Evolutionary conservation across 2,329 filamentous ascomycete genomes (phyloP), one percentile per base, ranked within the genome.

Genomic region (Sporothrix mexicana): DNA sequence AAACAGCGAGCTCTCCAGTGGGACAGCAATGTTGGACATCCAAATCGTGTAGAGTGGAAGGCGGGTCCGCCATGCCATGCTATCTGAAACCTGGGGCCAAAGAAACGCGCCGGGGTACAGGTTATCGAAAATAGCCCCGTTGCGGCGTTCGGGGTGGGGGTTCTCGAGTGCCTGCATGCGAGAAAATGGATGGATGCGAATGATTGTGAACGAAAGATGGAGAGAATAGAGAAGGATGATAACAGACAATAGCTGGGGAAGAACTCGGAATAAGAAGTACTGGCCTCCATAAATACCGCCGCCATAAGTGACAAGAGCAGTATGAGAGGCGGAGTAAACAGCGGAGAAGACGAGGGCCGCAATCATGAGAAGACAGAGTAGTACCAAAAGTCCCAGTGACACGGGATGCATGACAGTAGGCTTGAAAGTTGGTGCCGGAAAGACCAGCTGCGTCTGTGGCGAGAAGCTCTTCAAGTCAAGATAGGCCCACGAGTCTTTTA

Each of bases 251-350:
- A 97, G 83, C 72, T 94, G 93, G 1, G 95, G 95, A 1, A 98
- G 83, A 75, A 97, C 93, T 74, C 94, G 88, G 80, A 97, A 96
- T 64, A 97, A 81, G 80, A 98, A 97, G 81, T 97, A 97, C 76
- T 90, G 87, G 9, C 86, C 86, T 68, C 91, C 91, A 74, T 92
- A 92, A 73, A 94, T 91, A 43, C 82, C 85, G 62, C 86, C 86
- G 47, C 84, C 83, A 79, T 95, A 97, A 3, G 86, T 81, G 78
- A 88, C 90, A 13, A 98, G 83, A 0, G 93, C 93, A 10, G 85
- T 80, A 75, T 91, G 85, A 5, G 82, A 80, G 51, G 85, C 81
- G 12, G 92, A 93, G 82, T 89, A 94, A 49, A 92, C 82, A 73
- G 92, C 93, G 75, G 88, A 90, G 79, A 95, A 91, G 36, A 93